Conservation (phyloP, 2,329 filamentous ascomycete species). For the Fusarium nygamai region DNA sequence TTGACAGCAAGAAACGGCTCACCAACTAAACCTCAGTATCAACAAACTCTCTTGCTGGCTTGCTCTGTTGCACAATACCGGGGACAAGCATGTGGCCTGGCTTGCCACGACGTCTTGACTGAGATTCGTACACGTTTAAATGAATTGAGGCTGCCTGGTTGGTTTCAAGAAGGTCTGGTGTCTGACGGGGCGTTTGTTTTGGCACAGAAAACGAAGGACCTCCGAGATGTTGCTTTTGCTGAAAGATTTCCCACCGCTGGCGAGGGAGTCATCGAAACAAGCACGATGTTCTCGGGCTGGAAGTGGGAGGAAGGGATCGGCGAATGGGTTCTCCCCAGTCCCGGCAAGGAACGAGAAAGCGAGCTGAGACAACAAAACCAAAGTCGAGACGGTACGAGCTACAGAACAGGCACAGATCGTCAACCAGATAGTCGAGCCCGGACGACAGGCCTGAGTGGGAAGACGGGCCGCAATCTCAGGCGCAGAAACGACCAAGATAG, state of each 20-base stretch:
- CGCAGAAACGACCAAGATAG: background rate
- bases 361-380: constrained; percentile 6
- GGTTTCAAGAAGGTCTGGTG: constrained; percentile 51
- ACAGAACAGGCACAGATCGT: constrained; percentile 14
- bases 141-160: constrained; percentile 45
- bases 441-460: constrained; percentile 18
- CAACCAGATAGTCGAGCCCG: constrained; percentile 19
- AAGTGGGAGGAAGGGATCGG: constrained; percentile 55
- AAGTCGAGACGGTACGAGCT: constrained; percentile 2
- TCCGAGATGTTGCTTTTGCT: constrained; percentile 64
- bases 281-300: constrained; percentile 49
- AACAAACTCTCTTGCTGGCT: constrained; percentile 51
- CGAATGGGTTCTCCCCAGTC: constrained; percentile 49
- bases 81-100: constrained; percentile 53
- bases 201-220: constrained; percentile 62
- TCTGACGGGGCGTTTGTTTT: constrained; percentile 61
- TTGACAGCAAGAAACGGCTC: constrained; percentile 23
- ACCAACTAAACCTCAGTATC: constrained; percentile 37
- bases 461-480: constrained; percentile 2
- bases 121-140: constrained; percentile 55
- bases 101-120: constrained; percentile 51
- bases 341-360: constrained; percentile 20
- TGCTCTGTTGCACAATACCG: constrained; percentile 60
- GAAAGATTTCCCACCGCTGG: constrained; percentile 52
- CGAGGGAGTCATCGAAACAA: constrained; percentile 12